These are phyloP conservation scores for Smittium mucronatum DNA, from an alignment of 371 early-diverging fungal species.

Conservation along the genomic window DNA sequence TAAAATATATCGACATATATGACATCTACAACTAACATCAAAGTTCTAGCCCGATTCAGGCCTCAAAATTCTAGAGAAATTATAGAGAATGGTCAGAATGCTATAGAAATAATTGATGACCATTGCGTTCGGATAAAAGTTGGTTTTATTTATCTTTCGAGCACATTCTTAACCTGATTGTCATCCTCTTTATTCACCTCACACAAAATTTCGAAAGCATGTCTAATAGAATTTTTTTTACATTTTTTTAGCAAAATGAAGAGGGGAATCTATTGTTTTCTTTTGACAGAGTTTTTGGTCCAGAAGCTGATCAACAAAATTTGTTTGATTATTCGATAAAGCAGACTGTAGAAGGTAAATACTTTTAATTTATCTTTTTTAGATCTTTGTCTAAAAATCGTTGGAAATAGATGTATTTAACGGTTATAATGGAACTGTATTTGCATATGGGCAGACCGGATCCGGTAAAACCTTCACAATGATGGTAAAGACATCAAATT, in stretches of 20 bases:
- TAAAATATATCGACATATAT: no score
- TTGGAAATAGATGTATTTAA: conserved; percentile 97
- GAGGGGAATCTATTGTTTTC: conserved; percentile 70
- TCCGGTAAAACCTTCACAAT: conserved; percentile 78
- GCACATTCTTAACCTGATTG: no score
- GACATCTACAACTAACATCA: conserved; percentile 68
- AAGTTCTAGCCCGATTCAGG: conserved; percentile 92
- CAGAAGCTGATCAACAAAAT: conserved; percentile 61
- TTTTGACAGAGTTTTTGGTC: conserved; percentile 83
- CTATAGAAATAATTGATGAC: conserved; percentile 70
- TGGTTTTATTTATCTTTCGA: conserved; percentile 26
- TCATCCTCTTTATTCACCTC: no score
- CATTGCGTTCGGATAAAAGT: conserved; percentile 56
- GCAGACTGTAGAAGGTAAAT: conserved; percentile 83
- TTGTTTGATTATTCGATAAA: conserved; percentile 82
- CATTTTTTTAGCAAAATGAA: conserved; percentile 45
- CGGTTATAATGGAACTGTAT: conserved; percentile 54
- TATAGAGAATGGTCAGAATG: conserved; percentile 73
- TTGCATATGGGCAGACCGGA: conserved; percentile 93
- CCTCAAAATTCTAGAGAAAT: conserved; percentile 89
- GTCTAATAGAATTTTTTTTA: neutral
- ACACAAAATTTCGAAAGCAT: no score
- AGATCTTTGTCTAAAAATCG: conserved; percentile 97
- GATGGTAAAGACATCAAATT: conserved; percentile 51
- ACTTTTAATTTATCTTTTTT: conserved; percentile 90